Percentiles rank a stretch among this genome's conserved stretches.
Conservation (phyloP, 2,329 filamentous ascomycete species). For the Ophiostoma himal-ulmi region DNA sequence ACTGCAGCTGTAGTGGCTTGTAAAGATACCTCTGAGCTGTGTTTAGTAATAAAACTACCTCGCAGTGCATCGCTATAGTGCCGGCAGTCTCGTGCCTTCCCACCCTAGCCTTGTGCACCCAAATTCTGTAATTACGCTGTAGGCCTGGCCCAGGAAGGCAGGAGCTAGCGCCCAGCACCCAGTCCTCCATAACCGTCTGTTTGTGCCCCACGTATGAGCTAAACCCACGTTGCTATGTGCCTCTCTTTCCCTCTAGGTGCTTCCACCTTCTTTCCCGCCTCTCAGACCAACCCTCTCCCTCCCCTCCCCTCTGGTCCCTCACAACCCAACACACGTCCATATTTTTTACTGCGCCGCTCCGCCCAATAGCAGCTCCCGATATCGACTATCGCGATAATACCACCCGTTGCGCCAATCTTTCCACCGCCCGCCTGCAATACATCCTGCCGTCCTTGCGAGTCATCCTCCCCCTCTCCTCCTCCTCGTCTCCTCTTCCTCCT, state of each 20-base stretch:
- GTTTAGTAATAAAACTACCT: not conserved
- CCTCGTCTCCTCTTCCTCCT: not conserved
- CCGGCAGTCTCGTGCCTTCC: not conserved
- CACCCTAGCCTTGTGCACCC: not conserved
- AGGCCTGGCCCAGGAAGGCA: not conserved
- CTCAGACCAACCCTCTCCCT: not conserved
- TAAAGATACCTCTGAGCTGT: too few species aligned
- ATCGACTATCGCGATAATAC: constrained; percentile 18
- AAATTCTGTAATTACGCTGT: not conserved
- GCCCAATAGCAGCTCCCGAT: constrained; percentile 19
- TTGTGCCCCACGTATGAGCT: constrained; percentile 24
- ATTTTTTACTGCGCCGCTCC: not conserved
- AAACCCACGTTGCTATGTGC: constrained; percentile 14
- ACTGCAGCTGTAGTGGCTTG: not conserved
- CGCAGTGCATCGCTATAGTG: not conserved
- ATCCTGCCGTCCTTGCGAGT: not conserved
- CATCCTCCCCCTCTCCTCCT: not conserved
- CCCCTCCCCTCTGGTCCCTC: constrained; percentile 8
- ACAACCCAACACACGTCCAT: constrained; percentile 16
- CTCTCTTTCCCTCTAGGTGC: constrained; percentile 10
- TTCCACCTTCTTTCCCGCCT: constrained; percentile 12
- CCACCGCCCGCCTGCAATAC: not conserved
- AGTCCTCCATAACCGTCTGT: not conserved
- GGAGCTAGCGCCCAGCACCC: not conserved
- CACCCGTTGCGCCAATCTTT: constrained; percentile 14